Base-by-base conservation (phyloP, 1,139 yeast genomes). In the Sugiyamaella xylanicola region DNA sequence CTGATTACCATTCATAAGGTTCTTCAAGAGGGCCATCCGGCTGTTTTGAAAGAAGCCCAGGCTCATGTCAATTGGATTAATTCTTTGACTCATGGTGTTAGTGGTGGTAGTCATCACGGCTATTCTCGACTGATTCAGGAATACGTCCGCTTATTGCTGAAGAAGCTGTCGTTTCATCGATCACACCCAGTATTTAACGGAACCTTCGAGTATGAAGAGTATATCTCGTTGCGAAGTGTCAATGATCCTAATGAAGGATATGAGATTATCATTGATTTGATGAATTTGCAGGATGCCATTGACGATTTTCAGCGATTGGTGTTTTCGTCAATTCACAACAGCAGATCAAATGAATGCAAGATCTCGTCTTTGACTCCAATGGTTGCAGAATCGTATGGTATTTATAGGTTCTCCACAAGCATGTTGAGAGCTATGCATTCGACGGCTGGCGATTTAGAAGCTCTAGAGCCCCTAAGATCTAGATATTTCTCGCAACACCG, bases 241-340 rank as follows among this genome's bases (percentile, higher is more conserved):
- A 86, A 89, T 66, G 97, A 93, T 68, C 97, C 97, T 2, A 92
- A 93, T 68, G 97, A 91, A 73, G 98, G 98, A 4, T 93, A 88
- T 68, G 97, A 92, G 67, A 85, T 96, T 1, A 83, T 92, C 61
- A 73, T 90, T 61, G 97, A 90, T 68, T 76, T 93, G 65, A 86
- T 91, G 91, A 84, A 84, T 55, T 76, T 92, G 56, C 97, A 91
- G 71, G 97, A 92, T 67, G 79, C 84, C 48, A 83, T 92, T 60
- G 95, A 89, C 68, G 87, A 86, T 61, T 83, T 89, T 60, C 93
- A 88, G 64, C 83, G 87, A 61, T 75, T 88, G 53, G 81, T 92
- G 21, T 87, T 93, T 69, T 85, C 95, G 0, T 80, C 89, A 3
- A 78, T 91, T 56, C 80, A 83, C 56, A 84, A 80, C 59, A 81